Evolutionary conservation across 306 rosid genomes (phyloP).

Genomic region (Medicago truncatula): MtrunA17r5.0-ANR NC_053045.1:62566001-62566500

Average conservation of each 20-base stretch:
- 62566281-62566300: conserved; percentile 21
- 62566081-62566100: conserved; percentile 80
- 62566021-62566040: conserved; percentile 41
- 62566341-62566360: background rate
- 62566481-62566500: conserved; percentile 14
- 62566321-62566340: background rate
- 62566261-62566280: conserved; percentile 1
- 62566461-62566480: conserved; percentile 25
- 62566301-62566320: conserved; percentile 23
- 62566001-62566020: conserved; percentile 46
- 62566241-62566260: conserved; percentile 21
- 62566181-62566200: conserved; percentile 71
- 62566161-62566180: conserved; percentile 82
- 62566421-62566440: background rate
- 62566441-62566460: background rate
- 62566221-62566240: background rate
- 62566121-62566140: conserved; percentile 82
- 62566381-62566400: background rate
- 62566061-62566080: conserved; percentile 71
- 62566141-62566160: conserved; percentile 80
- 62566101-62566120: conserved; percentile 71
- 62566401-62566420: background rate
- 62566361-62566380: conserved; percentile 24
- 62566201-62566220: conserved; percentile 38
- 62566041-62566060: conserved; percentile 55